A percentile compares a stretch with the other conserved stretches of the same genome.
These are phyloP conservation scores for sweet orange (Citrus sinensis) DNA, from an alignment of 345 rosid species.

Conservation along the genomic window DNA sequence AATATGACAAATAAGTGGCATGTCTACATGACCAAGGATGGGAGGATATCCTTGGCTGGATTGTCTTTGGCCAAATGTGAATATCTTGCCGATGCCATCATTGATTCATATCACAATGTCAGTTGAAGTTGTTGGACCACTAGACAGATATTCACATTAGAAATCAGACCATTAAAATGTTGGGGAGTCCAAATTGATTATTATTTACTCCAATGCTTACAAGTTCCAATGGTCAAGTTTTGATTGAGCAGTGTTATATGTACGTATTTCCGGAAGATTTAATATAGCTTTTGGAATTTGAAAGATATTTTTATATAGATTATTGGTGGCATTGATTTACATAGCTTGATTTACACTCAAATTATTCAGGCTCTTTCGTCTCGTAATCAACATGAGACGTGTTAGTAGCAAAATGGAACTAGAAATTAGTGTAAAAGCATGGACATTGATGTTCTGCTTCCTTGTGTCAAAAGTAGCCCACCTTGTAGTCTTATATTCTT, in stretches of 20 bases:
- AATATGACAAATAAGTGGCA: conserved; percentile 95
- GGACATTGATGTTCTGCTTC: neutral
- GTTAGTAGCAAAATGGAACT: neutral
- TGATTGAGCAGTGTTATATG: neutral
- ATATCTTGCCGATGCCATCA: conserved; percentile 85
- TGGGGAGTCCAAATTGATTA: conserved; percentile 8
- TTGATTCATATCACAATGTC: conserved; percentile 79
- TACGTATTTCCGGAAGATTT: neutral
- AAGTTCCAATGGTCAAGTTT: neutral
- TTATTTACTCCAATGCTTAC: neutral
- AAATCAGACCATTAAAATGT: conserved; percentile 11
- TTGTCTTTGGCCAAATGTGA: conserved; percentile 89
- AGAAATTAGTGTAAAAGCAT: neutral
- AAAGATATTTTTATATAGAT: neutral
- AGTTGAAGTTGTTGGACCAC: conserved; percentile 31
- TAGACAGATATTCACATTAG: neutral
- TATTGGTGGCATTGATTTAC: neutral
- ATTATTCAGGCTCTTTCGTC: neutral
- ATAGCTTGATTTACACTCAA: neutral
- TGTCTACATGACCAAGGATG: conserved; percentile 92
- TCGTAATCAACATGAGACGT: neutral
- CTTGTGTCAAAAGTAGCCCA: neutral
- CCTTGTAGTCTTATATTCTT: neutral
- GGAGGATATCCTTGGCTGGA: conserved; percentile 92
- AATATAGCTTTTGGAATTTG: neutral